Conservation (phyloP, 1,284 basidiomycete genomes). For the Ceratobasidium sp. region DNA sequence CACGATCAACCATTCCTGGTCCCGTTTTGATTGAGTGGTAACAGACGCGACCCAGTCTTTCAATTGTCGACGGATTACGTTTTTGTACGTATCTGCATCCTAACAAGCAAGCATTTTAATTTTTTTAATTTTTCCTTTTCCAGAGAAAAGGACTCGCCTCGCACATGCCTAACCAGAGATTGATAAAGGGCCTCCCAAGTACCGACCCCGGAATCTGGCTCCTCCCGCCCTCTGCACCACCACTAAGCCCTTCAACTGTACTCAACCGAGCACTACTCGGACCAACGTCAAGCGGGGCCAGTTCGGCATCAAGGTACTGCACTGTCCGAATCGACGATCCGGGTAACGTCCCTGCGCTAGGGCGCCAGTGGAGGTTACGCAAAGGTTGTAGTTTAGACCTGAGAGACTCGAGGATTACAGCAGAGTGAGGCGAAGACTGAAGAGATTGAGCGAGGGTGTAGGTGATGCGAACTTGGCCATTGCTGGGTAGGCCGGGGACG, state of each 20-base stretch:
- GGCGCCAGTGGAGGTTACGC: constrained; percentile 91
- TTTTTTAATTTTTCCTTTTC: not conserved
- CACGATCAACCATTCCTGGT: constrained; percentile 90
- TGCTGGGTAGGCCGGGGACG: constrained; percentile 6
- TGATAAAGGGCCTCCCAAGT: constrained; percentile 86
- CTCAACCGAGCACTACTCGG: constrained; percentile 21
- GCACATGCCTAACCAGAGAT: constrained; percentile 86
- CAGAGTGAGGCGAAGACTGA: constrained; percentile 33
- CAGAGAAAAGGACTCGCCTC: constrained; percentile 66
- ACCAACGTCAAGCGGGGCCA: constrained; percentile 70
- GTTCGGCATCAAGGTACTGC: constrained; percentile 81
- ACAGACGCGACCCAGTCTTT: constrained; percentile 87
- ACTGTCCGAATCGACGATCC: constrained; percentile 78
- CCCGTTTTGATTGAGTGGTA: constrained; percentile 65
- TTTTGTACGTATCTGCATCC: constrained; percentile 88
- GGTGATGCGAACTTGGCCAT: constrained; percentile 29
- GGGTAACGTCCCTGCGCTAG: constrained; percentile 61
- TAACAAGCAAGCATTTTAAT: constrained; percentile 54
- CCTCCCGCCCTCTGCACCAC: constrained; percentile 59
- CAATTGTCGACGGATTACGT: constrained; percentile 81
- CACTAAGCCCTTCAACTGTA: constrained; percentile 24
- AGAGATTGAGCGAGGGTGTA: constrained; percentile 39
- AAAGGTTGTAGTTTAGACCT: constrained; percentile 62
- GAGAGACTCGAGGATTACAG: constrained; percentile 27
- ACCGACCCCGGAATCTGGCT: constrained; percentile 81